Conservation (phyloP, 208 protist species). For the Trypanosoma melophagium region DNA sequence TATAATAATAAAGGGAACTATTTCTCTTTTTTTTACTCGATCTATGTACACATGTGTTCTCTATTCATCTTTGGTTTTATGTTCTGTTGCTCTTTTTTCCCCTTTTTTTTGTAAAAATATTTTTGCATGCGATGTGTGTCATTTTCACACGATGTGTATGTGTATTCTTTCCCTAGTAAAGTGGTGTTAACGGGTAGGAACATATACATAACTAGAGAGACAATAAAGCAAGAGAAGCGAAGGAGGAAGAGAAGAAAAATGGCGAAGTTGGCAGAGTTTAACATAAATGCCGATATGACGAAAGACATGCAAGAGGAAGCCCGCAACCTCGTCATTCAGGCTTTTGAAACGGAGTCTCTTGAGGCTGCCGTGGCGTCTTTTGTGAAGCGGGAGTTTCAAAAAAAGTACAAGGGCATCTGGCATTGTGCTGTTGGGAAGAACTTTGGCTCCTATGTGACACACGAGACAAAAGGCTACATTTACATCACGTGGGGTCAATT, state of each 20-base stretch:
- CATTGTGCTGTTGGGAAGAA: conserved; percentile 99
- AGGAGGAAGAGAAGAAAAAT: conserved; percentile 30
- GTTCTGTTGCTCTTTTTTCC: too few relatives aligned
- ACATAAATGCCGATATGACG: conserved; percentile 88
- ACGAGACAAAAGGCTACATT: conserved; percentile 99
- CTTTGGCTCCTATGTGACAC: conserved; percentile 99
- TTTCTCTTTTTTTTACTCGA: too few relatives aligned
- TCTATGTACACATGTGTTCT: too few relatives aligned
- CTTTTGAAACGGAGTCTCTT: conserved; percentile 74
- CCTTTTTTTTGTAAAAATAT: background rate
- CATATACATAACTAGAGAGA: background rate
- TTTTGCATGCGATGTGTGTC: background rate
- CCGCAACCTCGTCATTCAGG: conserved; percentile 65
- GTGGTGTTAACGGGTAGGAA: background rate
- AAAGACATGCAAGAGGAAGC: conserved; percentile 89
- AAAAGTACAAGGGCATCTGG: conserved; percentile 94
- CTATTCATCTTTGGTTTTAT: too few relatives aligned
- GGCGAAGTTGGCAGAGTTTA: conserved; percentile 77
- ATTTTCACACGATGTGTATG: background rate
- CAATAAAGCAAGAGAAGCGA: background rate
- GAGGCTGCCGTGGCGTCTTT: conserved; percentile 82
- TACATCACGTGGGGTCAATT: conserved; percentile 99
- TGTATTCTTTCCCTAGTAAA: background rate
- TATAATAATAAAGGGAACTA: too few relatives aligned
- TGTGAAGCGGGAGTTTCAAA: conserved; percentile 86